phyloP scores from a whole-genome alignment of 768 basidiomycete species.

The Hypsizygus marmoreus region DNA sequence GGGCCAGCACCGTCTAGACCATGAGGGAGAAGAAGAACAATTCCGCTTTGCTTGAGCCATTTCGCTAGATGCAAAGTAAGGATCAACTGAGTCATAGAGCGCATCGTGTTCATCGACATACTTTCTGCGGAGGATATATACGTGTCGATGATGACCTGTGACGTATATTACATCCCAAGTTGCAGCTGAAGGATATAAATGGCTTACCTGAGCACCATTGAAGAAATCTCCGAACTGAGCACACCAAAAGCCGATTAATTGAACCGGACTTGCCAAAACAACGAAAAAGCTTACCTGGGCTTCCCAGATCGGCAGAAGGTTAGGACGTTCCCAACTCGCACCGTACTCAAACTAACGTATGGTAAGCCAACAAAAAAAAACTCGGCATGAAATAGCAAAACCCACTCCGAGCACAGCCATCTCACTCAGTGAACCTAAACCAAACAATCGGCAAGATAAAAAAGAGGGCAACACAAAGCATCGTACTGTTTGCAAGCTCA shows the following conservation, averaged over 20 bases:
- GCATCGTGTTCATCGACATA: slow-evolving; percentile 33
- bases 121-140: slow-evolving; percentile 85
- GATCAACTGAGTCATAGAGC: neutral
- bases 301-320: slow-evolving; percentile 87
- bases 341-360: slow-evolving; percentile 82
- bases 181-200: neutral
- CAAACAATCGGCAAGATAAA: neutral
- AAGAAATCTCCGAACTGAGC: slow-evolving; percentile 92
- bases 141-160: slow-evolving; percentile 82
- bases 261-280: neutral
- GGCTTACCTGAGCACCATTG: slow-evolving; percentile 75
- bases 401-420: slow-evolving; percentile 85
- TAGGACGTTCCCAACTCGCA: slow-evolving; percentile 84
- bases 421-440: slow-evolving; percentile 81
- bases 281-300: slow-evolving; percentile 59
- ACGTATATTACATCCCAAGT: neutral
- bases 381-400: slow-evolving; percentile 6
- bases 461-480: neutral
- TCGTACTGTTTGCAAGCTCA: slow-evolving; percentile 85
- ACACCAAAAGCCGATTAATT: neutral
- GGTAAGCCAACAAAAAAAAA: slow-evolving; percentile 1
- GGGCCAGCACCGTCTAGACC: slow-evolving; percentile 93
- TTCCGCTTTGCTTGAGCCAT: slow-evolving; percentile 90
- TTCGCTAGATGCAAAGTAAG: slow-evolving; percentile 56
- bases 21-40: slow-evolving; percentile 85